phyloP scores from a whole-genome alignment of 148 eudicot species.

The Rhododendron griersonianum region DNA sequence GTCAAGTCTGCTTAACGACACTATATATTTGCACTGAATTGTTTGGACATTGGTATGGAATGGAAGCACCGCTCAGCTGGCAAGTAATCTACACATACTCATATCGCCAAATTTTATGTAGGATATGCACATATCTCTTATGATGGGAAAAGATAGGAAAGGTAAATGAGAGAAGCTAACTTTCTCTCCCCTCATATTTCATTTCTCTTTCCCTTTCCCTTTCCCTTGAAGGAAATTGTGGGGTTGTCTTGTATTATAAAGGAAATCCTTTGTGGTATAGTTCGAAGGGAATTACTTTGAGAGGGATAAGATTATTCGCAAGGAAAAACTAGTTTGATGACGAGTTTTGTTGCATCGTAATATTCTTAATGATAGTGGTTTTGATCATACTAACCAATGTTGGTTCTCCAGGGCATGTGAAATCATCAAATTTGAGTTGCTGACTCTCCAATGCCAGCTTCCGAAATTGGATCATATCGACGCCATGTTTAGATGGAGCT shows the following conservation, averaged over 20 bases:
- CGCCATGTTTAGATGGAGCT: not conserved
- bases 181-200: not conserved
- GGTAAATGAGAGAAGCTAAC: not conserved
- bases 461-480: not conserved
- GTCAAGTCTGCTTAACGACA: too few species aligned
- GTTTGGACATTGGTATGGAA: not conserved
- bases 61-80: not conserved
- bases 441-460: not conserved
- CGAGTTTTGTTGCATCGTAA: not conserved
- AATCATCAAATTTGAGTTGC: conserved; percentile 2
- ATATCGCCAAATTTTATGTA: not conserved
- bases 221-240: not conserved
- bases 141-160: not conserved
- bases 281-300: not conserved
- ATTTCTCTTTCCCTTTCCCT: not conserved
- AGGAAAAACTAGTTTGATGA: not conserved
- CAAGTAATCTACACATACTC: not conserved
- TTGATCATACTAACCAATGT: not conserved
- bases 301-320: not conserved
- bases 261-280: not conserved
- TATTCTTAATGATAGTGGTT: not conserved
- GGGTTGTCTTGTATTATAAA: not conserved
- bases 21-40: not conserved
- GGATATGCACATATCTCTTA: not conserved
- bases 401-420: conserved; percentile 24